These are phyloP conservation scores for Sugiyamaella pinicola DNA, from an alignment of 1,139 yeast species.

Conservation along the genomic window DNA sequence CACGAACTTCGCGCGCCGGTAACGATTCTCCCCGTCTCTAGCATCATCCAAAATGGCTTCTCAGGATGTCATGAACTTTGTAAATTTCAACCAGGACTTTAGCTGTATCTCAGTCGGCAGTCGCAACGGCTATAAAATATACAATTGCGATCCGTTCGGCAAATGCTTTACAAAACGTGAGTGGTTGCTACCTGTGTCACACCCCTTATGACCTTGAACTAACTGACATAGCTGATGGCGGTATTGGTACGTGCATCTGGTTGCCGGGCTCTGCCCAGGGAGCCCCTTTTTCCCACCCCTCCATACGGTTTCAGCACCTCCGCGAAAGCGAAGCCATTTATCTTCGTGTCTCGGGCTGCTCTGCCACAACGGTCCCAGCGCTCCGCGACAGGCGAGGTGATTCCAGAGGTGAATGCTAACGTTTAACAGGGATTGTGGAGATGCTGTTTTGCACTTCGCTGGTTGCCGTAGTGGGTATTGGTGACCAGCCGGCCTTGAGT, in stretches of 20 bases:
- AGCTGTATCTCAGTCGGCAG: constrained; percentile 85
- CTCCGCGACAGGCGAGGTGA: too few species aligned
- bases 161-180: constrained; percentile 62
- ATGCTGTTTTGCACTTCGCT: constrained; percentile 91
- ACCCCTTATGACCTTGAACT: not conserved
- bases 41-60: constrained; percentile 8
- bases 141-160: constrained; percentile 89
- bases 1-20: not conserved
- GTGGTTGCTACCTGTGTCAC: constrained; percentile 23
- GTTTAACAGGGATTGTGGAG: constrained; percentile 76
- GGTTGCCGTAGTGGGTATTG: constrained; percentile 83
- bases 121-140: constrained; percentile 75
- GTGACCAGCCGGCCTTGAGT: constrained; percentile 76
- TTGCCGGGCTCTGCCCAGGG: not conserved
- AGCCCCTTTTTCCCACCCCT: constrained; percentile 23
- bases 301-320: too few species aligned
- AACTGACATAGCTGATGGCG: constrained; percentile 41
- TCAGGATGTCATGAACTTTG: constrained; percentile 48
- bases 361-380: too few species aligned
- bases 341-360: too few species aligned
- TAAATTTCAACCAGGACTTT: constrained; percentile 89
- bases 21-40: not conserved
- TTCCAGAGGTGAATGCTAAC: too few species aligned
- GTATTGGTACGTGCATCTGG: constrained; percentile 36
- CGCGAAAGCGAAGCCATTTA: too few species aligned